phyloP scores from a whole-genome alignment of 495 filamentous ascomycete genomes.

The Cudoniella acicularis region DNA sequence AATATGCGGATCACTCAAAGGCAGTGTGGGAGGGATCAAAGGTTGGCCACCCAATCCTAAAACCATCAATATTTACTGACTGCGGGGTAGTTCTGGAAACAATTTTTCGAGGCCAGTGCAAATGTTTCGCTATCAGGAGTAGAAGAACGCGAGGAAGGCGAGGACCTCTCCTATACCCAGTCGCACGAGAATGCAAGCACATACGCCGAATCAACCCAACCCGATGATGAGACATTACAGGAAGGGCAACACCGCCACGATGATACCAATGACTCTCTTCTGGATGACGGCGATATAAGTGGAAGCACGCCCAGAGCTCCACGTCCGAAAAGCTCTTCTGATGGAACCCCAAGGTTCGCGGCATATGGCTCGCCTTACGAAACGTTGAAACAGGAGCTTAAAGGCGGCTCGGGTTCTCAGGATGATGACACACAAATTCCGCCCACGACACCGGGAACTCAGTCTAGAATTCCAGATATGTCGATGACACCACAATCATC shows the following conservation, averaged over 20 bases:
- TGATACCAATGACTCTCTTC: constrained; percentile 45
- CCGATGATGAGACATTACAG: constrained; percentile 22
- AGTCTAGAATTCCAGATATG: constrained; percentile 49
- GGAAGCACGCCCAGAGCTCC: constrained; percentile 52
- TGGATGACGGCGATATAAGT: constrained; percentile 48
- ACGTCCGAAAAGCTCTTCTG: constrained; percentile 35
- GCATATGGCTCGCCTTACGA: constrained; percentile 67
- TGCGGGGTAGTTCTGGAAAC: constrained; percentile 86
- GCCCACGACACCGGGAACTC: constrained; percentile 34
- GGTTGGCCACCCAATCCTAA: constrained; percentile 39
- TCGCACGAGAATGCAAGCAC: constrained; percentile 32
- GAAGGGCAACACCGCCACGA: constrained; percentile 31
- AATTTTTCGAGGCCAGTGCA: constrained; percentile 97
- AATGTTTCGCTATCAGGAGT: constrained; percentile 97
- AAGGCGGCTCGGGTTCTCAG: constrained; percentile 35
- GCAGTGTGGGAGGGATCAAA: constrained; percentile 97
- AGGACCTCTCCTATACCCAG: constrained; percentile 38
- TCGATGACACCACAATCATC: constrained; percentile 47
- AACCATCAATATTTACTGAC: constrained; percentile 7
- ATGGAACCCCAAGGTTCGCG: constrained; percentile 45
- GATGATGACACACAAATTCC: constrained; percentile 40
- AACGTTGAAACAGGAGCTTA: constrained; percentile 55
- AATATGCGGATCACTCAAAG: constrained; percentile 90
- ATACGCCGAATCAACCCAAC: constrained; percentile 32
- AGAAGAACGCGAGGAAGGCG: constrained; percentile 60